phyloP scores from a whole-genome alignment of 202 grass and related monocot species.

The Cymbopogon flexuosus region DNA sequence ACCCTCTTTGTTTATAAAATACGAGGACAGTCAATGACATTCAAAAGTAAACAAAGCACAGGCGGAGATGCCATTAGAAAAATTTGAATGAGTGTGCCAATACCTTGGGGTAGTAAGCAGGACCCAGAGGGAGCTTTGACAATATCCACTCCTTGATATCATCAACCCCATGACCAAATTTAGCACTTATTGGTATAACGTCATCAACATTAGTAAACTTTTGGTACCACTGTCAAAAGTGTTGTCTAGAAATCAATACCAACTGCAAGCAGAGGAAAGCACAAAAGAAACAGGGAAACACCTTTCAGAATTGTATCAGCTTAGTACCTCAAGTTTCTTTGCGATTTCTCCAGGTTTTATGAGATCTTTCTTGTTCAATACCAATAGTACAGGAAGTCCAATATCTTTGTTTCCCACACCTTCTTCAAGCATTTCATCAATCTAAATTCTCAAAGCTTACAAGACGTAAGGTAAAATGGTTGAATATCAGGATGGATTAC shows the following conservation, averaged over 20 bases:
- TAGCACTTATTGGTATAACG: constrained; percentile 95
- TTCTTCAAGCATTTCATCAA: constrained; percentile 79
- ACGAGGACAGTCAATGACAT: not conserved
- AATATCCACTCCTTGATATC: constrained; percentile 96
- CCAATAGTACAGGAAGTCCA: constrained; percentile 55
- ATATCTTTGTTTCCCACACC: constrained; percentile 49
- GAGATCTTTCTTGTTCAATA: constrained; percentile 92
- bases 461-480: constrained; percentile 2
- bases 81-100: not conserved
- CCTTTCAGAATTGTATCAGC: constrained; percentile 8
- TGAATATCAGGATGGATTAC: not conserved
- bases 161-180: constrained; percentile 77
- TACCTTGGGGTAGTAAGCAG: constrained; percentile 85
- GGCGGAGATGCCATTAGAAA: not conserved
- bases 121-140: constrained; percentile 78
- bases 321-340: constrained; percentile 71
- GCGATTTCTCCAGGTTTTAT: constrained; percentile 96
- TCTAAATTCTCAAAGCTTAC: constrained; percentile 38
- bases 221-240: constrained; percentile 70
- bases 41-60: not conserved
- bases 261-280: not conserved
- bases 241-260: constrained; percentile 17
- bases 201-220: constrained; percentile 74
- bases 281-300: not conserved
- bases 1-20: not conserved